Conservation (phyloP, 345 rosid genomes). For the Citrus mangshanensis region DNA sequence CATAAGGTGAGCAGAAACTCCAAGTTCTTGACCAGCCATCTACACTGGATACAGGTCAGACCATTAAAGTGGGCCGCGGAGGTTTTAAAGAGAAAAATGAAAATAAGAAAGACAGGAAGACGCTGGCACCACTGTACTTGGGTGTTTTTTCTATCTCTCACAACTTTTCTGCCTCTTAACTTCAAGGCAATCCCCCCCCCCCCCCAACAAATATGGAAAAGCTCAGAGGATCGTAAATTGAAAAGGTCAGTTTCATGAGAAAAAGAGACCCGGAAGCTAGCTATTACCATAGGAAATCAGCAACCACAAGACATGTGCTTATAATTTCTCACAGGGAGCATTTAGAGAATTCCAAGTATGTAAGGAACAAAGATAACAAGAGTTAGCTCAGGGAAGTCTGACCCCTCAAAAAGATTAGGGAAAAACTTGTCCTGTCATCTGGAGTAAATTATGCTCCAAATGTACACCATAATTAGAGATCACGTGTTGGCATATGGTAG, state of each 20-base stretch:
- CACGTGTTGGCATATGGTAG: background rate
- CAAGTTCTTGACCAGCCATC: conserved; percentile 21
- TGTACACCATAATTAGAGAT: background rate
- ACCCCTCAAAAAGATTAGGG: background rate
- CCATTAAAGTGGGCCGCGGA: background rate
- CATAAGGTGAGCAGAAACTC: conserved; percentile 17
- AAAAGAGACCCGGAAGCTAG: background rate
- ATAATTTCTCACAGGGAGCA: background rate
- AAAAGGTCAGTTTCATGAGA: background rate
- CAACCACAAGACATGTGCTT: background rate
- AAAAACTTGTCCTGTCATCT: background rate
- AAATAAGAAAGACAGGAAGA: background rate
- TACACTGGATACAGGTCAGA: background rate
- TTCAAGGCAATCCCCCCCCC: too few species aligned
- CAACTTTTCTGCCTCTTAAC: background rate
- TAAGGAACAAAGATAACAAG: background rate
- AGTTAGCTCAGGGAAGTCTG: background rate
- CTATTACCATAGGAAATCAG: background rate
- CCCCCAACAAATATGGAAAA: background rate
- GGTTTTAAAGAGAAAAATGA: background rate
- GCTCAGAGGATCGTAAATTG: background rate
- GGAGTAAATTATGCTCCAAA: background rate
- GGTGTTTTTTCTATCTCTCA: background rate
- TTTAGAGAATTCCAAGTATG: background rate
- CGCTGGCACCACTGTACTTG: background rate